These are phyloP conservation scores for Diaporthe destruens DNA, from an alignment of 2,329 filamentous ascomycete genomes.

Conservation along the genomic window DNA sequence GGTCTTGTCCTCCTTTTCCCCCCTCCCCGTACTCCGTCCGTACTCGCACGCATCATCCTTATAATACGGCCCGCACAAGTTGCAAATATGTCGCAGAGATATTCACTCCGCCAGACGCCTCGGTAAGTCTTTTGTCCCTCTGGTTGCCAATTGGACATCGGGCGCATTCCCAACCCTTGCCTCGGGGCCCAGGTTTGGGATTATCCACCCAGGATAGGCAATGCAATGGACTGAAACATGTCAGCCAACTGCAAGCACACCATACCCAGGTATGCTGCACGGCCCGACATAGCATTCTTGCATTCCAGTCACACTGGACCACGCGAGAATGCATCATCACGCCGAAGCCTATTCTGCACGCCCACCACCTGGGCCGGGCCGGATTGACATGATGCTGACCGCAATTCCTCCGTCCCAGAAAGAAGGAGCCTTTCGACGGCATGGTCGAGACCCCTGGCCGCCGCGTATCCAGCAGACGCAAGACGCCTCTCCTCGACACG, in stretches of 20 bases:
- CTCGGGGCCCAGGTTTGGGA: conserved; percentile 1
- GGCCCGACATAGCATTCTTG: neutral
- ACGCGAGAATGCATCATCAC: neutral
- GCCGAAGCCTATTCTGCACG: too few species aligned
- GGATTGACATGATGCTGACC: neutral
- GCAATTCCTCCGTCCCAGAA: conserved; percentile 54
- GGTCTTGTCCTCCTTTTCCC: neutral
- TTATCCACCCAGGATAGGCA: conserved; percentile 11
- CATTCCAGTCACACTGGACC: neutral
- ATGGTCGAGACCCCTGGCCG: conserved; percentile 70
- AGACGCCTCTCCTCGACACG: conserved; percentile 60
- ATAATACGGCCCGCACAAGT: neutral
- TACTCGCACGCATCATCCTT: conserved; percentile 28
- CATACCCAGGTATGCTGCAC: neutral
- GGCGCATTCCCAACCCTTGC: conserved; percentile 8
- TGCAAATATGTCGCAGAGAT: conserved; percentile 37
- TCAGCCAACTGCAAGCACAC: neutral
- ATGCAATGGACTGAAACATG: conserved; percentile 3
- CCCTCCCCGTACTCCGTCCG: too few species aligned
- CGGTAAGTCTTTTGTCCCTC: conserved; percentile 32
- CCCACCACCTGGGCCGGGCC: neutral
- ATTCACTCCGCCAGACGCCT: conserved; percentile 41
- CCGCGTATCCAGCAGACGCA: conserved; percentile 60
- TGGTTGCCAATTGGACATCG: conserved; percentile 10
- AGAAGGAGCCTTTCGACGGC: conserved; percentile 72